Conservation (phyloP, 495 filamentous ascomycete genomes). For the Talaromyces adpressus region DNA sequence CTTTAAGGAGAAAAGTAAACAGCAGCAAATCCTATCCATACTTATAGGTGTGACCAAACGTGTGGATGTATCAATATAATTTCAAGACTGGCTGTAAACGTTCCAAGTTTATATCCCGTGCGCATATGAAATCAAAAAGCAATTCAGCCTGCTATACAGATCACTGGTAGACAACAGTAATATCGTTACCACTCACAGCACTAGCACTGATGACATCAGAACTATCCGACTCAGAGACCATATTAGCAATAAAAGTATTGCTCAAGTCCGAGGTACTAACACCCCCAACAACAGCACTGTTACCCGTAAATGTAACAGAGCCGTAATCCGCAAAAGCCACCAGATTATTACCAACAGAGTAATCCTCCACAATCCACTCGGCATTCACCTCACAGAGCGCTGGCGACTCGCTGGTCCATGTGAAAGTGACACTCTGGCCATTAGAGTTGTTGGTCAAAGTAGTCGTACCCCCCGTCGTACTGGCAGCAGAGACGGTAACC, state of each 20-base stretch:
- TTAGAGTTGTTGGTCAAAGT: constrained; percentile 49
- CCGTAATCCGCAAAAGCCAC: constrained; percentile 51
- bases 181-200: neutral
- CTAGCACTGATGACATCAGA: constrained; percentile 1
- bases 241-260: neutral
- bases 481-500: constrained; percentile 41
- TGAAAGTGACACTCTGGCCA: constrained; percentile 45
- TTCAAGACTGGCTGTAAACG: no score
- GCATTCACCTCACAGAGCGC: constrained; percentile 40
- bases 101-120: no score
- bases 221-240: constrained; percentile 1
- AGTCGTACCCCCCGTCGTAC: constrained; percentile 41
- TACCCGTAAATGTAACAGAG: constrained; percentile 36
- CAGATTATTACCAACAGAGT: constrained; percentile 33
- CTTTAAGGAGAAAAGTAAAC: no score
- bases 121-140: no score
- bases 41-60: no score
- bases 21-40: no score
- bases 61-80: no score
- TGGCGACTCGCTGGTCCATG: constrained; percentile 31
- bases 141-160: neutral
- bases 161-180: constrained; percentile 3
- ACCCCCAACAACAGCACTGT: constrained; percentile 2
- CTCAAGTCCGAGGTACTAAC: neutral
- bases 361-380: constrained; percentile 65